Evolutionary conservation across 2,329 filamentous ascomycete genomes (phyloP).

Genomic region (Clonostachys byssicola): DNA sequence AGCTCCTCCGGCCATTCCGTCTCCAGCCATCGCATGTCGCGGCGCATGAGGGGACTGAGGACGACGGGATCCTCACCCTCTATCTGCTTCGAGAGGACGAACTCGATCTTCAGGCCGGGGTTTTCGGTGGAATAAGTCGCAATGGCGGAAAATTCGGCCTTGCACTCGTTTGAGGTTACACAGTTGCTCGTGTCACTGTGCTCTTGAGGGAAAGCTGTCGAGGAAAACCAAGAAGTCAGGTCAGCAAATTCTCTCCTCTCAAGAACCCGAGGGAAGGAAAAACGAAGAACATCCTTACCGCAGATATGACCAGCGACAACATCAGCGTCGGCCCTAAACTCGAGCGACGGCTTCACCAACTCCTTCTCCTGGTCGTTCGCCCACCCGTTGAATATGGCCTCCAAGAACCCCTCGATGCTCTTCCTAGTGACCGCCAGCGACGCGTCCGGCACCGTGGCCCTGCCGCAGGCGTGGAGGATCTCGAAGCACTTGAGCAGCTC

Average conservation of each 20-base stretch:
- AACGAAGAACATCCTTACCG: constrained; percentile 10
- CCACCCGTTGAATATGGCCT: constrained; percentile 20
- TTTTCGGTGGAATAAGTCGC: constrained; percentile 17
- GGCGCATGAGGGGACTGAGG: constrained; percentile 17
- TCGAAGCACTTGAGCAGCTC: constrained; percentile 22
- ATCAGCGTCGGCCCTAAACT: constrained; percentile 19
- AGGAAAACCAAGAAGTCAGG: background rate
- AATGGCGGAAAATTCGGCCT: constrained; percentile 11
- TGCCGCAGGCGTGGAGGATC: constrained; percentile 21
- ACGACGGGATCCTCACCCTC: background rate
- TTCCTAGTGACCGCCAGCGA: constrained; percentile 13
- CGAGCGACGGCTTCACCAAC: constrained; percentile 14
- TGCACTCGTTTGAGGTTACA: constrained; percentile 7
- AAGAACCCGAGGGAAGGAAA: too few relatives aligned
- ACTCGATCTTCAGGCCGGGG: constrained; percentile 17
- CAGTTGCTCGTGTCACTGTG: constrained; percentile 10
- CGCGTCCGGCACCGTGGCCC: constrained; percentile 14
- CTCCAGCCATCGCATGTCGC: constrained; percentile 15
- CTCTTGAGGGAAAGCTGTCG: constrained; percentile 7
- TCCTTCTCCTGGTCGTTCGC: background rate
- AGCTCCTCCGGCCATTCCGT: constrained; percentile 12
- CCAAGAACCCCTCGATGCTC: constrained; percentile 23
- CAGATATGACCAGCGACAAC: constrained; percentile 17
- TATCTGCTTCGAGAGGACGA: constrained; percentile 11
- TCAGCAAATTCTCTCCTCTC: background rate